Evolutionary conservation across 441 rosid genomes (phyloP).

Genomic region (Metrosideros polymorpha): DNA sequence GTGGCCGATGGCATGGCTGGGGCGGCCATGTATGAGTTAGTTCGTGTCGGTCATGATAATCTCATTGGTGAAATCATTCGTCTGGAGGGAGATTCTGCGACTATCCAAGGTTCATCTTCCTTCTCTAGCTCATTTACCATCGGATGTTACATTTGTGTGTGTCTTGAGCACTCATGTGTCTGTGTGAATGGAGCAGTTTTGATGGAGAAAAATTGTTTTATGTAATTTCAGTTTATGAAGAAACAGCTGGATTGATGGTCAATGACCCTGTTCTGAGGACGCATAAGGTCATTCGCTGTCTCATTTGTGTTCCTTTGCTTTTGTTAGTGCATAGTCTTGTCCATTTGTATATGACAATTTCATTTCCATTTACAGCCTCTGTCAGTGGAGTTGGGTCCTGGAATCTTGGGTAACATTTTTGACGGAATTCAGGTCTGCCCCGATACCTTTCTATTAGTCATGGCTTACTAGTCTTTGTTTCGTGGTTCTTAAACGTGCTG

Average conservation of each 20-base stretch:
- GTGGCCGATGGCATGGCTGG: constrained; percentile 99
- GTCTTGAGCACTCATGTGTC: background rate
- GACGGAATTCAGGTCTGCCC: constrained; percentile 93
- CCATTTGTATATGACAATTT: background rate
- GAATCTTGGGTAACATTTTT: constrained; percentile 95
- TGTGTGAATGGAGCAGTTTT: background rate
- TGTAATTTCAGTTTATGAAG: constrained; percentile 73
- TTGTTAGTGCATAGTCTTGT: background rate
- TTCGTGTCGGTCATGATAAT: constrained; percentile 96
- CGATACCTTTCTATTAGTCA: background rate
- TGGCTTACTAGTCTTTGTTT: background rate
- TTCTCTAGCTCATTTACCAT: background rate
- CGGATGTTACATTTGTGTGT: background rate
- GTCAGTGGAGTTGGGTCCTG: constrained; percentile 98
- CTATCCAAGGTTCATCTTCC: constrained; percentile 80
- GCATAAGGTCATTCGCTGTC: constrained; percentile 44
- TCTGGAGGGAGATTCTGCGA: constrained; percentile 95
- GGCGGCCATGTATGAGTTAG: constrained; percentile 99
- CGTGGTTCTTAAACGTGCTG: background rate
- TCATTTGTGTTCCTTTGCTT: background rate
- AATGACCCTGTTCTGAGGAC: constrained; percentile 95
- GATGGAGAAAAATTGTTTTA: background rate
- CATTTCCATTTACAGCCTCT: constrained; percentile 57
- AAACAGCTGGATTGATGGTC: constrained; percentile 91
- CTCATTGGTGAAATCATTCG: constrained; percentile 95